Conservation (phyloP, 2,329 filamentous ascomycete genomes). For the Xylaria sp. region DNA sequence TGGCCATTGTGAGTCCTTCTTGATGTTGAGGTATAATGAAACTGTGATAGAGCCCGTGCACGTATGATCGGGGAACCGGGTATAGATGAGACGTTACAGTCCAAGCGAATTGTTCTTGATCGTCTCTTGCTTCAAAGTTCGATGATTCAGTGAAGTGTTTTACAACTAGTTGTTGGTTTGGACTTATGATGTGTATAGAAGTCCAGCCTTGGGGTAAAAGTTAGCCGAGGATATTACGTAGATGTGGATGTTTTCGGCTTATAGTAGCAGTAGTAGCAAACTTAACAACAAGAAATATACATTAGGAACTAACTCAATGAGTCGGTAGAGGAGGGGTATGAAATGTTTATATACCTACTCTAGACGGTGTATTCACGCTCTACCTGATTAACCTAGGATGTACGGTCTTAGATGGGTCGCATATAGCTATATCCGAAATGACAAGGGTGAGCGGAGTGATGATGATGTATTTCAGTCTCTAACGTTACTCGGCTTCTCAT, state of each 20-base stretch:
- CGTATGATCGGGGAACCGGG: not conserved
- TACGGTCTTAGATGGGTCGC: not conserved
- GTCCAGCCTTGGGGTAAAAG: slow-evolving; percentile 24
- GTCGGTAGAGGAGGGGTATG: slow-evolving; percentile 24
- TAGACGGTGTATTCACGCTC: slow-evolving; percentile 3
- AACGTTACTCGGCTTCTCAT: slow-evolving; percentile 28
- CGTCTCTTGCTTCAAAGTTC: slow-evolving; percentile 1
- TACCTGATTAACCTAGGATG: slow-evolving; percentile 6
- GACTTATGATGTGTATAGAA: slow-evolving; percentile 32
- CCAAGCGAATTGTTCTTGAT: slow-evolving; percentile 2
- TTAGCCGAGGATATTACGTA: slow-evolving; percentile 38
- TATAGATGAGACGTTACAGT: not conserved
- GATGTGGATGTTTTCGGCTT: slow-evolving; percentile 11
- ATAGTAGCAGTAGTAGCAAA: slow-evolving; percentile 6
- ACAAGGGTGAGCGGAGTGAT: slow-evolving; percentile 29
- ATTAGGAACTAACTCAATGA: slow-evolving; percentile 10
- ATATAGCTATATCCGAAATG: slow-evolving; percentile 6
- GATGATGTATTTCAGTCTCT: slow-evolving; percentile 29
- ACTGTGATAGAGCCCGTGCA: slow-evolving; percentile 14
- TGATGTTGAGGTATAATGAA: slow-evolving; percentile 1
- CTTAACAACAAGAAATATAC: slow-evolving; percentile 1
- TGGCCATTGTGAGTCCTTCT: slow-evolving; percentile 64
- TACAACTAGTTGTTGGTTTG: not conserved
- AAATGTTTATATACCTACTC: slow-evolving; percentile 35
- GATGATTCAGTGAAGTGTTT: slow-evolving; percentile 10